Base-by-base conservation (phyloP, 176 grass and related monocot genomes). In the Phoenix roebelenii region DNA sequence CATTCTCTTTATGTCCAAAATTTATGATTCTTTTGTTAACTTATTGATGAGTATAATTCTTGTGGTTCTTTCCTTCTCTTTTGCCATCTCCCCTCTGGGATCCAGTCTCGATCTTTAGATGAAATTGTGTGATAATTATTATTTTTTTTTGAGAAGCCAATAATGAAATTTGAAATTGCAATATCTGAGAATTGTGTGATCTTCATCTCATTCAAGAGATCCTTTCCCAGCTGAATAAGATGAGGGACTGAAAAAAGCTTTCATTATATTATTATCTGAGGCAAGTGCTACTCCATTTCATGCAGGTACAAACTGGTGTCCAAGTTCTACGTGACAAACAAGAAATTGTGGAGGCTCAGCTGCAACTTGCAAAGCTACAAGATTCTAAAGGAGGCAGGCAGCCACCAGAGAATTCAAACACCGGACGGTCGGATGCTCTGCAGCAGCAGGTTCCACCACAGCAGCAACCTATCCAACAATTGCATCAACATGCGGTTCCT, bases 281-380 rank as follows among this genome's bases (percentile, higher is more conserved):
- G 2, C 17, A 18, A 35, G 16, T 1, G 15, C 16, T 51, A 77
- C 18, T 58, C 23, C 28, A 3, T 44, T 51, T 23, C 7, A 15
- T 57, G 63, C 72, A 98, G 93, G 93, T 98, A 50, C 87, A 92
- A 67, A 57, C 81, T 16, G 82, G 78, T 18, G 84, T 92, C 28
- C 93, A 92, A 30, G 75, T 92, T 77, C 66, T 98, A 62, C 84
- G 85, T 32, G 93, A 98, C 74, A 98, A 92, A 32, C 93, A 98
- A 71, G 80, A 89, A 61, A 88, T 83, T 64, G 65, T 83, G 10
- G 87, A 89, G 63, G 60, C 82, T 15, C 87, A 85, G 63, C 23
- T 92, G 25, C 84, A 89, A 22, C 93, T 88, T 59, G 30, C 81
- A 23, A 91, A 92, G 62, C 52, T 98, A 50, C 82, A 88, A 67